phyloP scores from a whole-genome alignment of 345 rosid species.

The Trapa incisa region DNA sequence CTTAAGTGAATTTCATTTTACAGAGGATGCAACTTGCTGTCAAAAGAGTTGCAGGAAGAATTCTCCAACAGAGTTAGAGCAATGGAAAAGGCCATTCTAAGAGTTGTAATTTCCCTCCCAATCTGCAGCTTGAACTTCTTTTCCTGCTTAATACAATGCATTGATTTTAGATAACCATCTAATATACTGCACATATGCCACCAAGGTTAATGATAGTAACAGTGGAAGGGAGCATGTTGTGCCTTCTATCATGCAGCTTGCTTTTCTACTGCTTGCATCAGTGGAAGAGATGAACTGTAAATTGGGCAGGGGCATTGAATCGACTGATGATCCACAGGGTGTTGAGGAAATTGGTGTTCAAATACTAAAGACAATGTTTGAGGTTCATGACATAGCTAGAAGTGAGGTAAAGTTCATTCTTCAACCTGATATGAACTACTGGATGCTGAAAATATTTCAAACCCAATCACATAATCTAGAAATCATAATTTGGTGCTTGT shows the following conservation, averaged over 20 bases:
- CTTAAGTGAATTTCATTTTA: neutral
- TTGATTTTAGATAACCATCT: conserved; percentile 10
- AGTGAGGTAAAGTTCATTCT: conserved; percentile 43
- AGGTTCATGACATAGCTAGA: conserved; percentile 76
- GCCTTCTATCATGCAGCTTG: conserved; percentile 60
- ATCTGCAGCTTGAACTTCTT: neutral
- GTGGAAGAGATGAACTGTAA: conserved; percentile 29
- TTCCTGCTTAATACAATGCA: neutral
- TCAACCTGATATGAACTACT: neutral
- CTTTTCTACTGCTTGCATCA: conserved; percentile 60
- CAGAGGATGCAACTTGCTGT: conserved; percentile 72
- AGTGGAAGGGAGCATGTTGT: conserved; percentile 69
- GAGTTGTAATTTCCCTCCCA: conserved; percentile 44
- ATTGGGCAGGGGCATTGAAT: conserved; percentile 24
- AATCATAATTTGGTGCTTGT: neutral
- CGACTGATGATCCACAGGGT: conserved; percentile 39
- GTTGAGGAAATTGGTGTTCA: conserved; percentile 57
- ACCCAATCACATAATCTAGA: neutral
- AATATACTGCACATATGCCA: conserved; percentile 3
- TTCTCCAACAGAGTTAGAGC: conserved; percentile 31
- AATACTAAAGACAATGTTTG: conserved; percentile 58
- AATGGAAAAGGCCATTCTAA: conserved; percentile 51
- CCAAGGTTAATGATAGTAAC: conserved; percentile 60
- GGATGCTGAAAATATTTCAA: neutral
- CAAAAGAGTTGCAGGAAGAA: conserved; percentile 42